A percentile compares a stretch with the other conserved stretches of the same genome.
Conservation (phyloP, 164 flowering plant genomes). For the Sedum album region DNA sequence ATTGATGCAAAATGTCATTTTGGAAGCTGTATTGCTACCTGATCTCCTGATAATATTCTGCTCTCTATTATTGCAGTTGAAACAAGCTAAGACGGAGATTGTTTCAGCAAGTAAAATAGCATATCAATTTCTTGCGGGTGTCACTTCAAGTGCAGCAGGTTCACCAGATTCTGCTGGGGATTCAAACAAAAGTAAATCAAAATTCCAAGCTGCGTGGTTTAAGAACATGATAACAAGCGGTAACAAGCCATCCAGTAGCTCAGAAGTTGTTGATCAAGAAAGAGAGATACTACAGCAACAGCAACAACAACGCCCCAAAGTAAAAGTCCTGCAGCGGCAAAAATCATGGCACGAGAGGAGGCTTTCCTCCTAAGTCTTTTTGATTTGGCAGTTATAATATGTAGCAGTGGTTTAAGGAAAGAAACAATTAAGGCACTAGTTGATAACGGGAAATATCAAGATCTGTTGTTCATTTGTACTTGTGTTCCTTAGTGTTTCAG, state of each 20-base stretch:
- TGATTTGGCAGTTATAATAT: no score
- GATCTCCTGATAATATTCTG: background rate
- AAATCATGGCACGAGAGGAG: slow-evolving; percentile 10
- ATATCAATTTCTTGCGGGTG: slow-evolving; percentile 54
- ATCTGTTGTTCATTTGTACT: background rate
- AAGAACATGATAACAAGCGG: no score
- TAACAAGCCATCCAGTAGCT: slow-evolving; percentile 46
- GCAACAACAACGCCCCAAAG: slow-evolving; percentile 12
- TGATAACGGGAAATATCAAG: slow-evolving; percentile 2
- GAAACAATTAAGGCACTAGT: no score
- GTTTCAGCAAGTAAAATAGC: no score
- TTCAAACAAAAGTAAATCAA: slow-evolving; percentile 44
- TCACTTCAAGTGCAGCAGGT: slow-evolving; percentile 35
- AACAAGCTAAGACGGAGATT: slow-evolving; percentile 90
- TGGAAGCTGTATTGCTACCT: background rate
- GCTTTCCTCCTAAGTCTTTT: background rate
- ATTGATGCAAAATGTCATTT: no score
- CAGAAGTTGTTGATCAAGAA: slow-evolving; percentile 34
- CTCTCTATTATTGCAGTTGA: slow-evolving; percentile 36
- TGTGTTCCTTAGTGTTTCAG: background rate
- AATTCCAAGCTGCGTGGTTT: slow-evolving; percentile 76
- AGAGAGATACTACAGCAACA: slow-evolving; percentile 21
- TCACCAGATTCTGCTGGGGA: slow-evolving; percentile 40
- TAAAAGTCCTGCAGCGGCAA: slow-evolving; percentile 13
- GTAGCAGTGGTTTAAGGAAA: no score